phyloP scores from a whole-genome alignment of 2,329 filamentous ascomycete genomes.

The Trichocomaceae sp. region DNA sequence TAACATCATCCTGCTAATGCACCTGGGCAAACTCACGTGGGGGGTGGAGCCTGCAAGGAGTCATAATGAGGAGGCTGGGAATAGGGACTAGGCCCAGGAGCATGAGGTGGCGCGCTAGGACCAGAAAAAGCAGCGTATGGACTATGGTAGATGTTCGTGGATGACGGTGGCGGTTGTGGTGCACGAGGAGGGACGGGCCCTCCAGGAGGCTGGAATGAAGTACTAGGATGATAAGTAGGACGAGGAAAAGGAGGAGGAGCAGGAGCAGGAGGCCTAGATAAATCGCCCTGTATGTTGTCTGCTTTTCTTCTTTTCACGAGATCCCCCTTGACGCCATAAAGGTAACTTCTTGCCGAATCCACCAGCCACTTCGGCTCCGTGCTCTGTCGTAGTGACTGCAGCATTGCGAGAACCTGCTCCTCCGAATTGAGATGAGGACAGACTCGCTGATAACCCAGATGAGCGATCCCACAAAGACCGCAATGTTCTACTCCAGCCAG shows the following conservation, averaged over 20 bases:
- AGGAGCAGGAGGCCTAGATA: background rate
- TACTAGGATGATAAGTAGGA: too few species aligned
- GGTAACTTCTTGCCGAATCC: constrained; percentile 50
- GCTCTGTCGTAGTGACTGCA: constrained; percentile 55
- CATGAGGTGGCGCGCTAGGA: background rate
- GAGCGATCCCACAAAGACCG: constrained; percentile 57
- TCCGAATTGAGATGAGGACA: constrained; percentile 60
- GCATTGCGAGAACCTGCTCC: constrained; percentile 57
- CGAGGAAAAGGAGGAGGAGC: background rate
- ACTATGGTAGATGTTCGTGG: background rate
- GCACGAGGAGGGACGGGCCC: background rate
- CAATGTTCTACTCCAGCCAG: constrained; percentile 55
- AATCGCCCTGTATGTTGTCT: constrained; percentile 10
- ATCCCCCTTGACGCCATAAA: constrained; percentile 51
- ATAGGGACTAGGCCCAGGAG: background rate
- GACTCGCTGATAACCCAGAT: constrained; percentile 49
- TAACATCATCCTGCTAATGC: background rate
- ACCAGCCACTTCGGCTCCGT: constrained; percentile 50
- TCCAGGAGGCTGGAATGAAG: background rate
- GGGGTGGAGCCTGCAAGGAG: background rate
- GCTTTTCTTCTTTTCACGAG: constrained; percentile 47
- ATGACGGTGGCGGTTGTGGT: background rate
- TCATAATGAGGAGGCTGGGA: background rate
- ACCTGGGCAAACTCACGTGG: background rate
- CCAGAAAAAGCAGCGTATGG: background rate